Percentiles rank a stretch among this genome's conserved stretches.
Evolutionary conservation across 1,284 basidiomycete genomes (phyloP).

Genomic region (Ustilago xerochloae): DNA sequence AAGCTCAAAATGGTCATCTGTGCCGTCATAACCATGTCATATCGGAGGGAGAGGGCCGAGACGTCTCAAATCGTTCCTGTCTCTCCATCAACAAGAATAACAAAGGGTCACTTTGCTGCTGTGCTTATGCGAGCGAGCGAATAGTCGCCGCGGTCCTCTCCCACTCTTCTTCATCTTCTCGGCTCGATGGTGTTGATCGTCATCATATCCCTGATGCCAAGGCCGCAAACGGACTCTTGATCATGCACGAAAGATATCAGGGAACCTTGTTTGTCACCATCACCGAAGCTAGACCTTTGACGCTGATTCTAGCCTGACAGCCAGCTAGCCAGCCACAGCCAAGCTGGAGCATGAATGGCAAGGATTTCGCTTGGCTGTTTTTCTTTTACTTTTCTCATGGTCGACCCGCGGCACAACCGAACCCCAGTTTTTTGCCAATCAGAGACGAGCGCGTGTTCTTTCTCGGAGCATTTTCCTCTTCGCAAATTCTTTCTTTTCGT

Average conservation of each 20-base stretch:
- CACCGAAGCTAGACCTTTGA: background rate
- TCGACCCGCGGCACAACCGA: background rate
- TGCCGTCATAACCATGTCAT: background rate
- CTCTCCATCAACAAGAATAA: background rate
- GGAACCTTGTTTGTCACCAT: background rate
- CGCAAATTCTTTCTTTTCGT: background rate
- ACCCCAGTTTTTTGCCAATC: slow-evolving; percentile 1
- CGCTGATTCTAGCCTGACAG: too few species aligned
- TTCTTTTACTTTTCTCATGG: background rate
- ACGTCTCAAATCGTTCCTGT: background rate
- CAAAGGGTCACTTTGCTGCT: background rate
- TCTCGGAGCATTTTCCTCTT: background rate
- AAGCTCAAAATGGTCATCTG: too few species aligned
- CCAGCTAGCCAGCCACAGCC: too few species aligned
- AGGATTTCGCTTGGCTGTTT: background rate
- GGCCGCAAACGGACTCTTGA: background rate
- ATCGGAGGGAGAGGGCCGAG: background rate
- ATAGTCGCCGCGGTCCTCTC: background rate
- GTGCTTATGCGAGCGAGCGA: background rate
- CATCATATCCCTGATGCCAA: background rate
- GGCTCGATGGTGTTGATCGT: background rate
- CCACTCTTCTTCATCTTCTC: background rate
- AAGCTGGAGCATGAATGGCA: background rate
- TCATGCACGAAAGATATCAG: background rate
- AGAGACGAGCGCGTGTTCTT: background rate